Percentiles rank a stretch among this genome's conserved stretches.
Conservation (phyloP, 176 grass and related monocot species). For the Phoenix roebelenii region DNA sequence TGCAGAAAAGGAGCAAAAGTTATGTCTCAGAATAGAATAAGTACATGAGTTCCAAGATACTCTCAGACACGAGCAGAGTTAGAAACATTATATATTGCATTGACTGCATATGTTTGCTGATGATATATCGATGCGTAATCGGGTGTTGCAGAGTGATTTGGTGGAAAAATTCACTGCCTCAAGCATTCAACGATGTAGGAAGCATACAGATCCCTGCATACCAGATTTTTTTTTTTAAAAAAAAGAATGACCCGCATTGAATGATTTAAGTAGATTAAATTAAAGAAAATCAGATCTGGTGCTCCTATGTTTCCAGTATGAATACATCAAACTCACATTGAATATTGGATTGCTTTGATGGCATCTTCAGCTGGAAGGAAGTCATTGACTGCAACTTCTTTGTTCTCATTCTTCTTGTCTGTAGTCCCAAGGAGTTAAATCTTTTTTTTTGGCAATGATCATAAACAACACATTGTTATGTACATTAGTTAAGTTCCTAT, state of each 20-base stretch:
- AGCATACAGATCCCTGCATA: constrained; percentile 76
- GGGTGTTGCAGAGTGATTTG: not conserved
- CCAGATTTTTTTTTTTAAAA: constrained; percentile 2
- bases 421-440: not conserved
- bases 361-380: constrained; percentile 91
- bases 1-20: no score
- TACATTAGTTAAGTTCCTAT: no score
- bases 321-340: constrained; percentile 58
- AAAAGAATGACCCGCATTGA: not conserved
- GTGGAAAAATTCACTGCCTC: constrained; percentile 46
- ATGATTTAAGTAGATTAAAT: not conserved
- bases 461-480: no score
- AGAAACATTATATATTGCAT: no score
- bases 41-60: no score
- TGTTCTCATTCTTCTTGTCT: constrained; percentile 99
- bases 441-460: no score
- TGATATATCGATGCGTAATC: no score
- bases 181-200: constrained; percentile 71
- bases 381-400: constrained; percentile 92
- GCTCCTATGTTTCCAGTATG: not conserved
- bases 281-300: no score
- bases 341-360: constrained; percentile 60
- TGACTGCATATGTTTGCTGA: no score
- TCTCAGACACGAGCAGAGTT: no score
- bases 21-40: no score